Conservation (phyloP, 306 rosid species). For the Dryas alaskensis region DNA sequence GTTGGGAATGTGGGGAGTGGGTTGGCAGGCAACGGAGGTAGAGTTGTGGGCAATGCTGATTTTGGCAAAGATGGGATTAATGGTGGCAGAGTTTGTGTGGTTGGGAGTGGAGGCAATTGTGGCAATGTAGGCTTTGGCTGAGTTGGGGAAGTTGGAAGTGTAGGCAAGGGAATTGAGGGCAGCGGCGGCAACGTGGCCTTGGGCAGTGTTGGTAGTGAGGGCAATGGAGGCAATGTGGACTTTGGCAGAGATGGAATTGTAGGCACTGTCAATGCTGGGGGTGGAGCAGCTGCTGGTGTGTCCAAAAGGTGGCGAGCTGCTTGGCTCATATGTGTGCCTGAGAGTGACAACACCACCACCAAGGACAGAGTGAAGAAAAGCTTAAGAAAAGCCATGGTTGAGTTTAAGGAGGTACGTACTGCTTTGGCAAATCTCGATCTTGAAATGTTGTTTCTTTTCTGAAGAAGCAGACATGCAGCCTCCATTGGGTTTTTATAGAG, state of each 20-base stretch:
- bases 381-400: not conserved
- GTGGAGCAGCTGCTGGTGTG: constrained; percentile 4
- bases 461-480: not conserved
- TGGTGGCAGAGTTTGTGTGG: constrained; percentile 12
- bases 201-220: constrained; percentile 18
- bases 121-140: constrained; percentile 18
- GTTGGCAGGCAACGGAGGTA: constrained; percentile 5
- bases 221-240: constrained; percentile 20
- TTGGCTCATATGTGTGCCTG: not conserved
- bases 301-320: constrained; percentile 25
- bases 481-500: constrained; percentile 10
- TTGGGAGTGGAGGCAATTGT: constrained; percentile 7
- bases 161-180: constrained; percentile 19
- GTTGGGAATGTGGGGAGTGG: constrained; percentile 10
- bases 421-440: not conserved
- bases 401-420: not conserved
- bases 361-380: not conserved
- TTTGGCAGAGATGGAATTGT: constrained; percentile 10
- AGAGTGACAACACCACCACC: constrained; percentile 2
- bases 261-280: constrained; percentile 9
- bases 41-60: not conserved
- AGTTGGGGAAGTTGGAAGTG: constrained; percentile 9
- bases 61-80: constrained; percentile 8
- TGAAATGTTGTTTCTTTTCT: not conserved
- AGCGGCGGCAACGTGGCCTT: constrained; percentile 17